phyloP scores from a whole-genome alignment of 2,329 filamentous ascomycete species.

The Colletotrichum tropicale region DNA sequence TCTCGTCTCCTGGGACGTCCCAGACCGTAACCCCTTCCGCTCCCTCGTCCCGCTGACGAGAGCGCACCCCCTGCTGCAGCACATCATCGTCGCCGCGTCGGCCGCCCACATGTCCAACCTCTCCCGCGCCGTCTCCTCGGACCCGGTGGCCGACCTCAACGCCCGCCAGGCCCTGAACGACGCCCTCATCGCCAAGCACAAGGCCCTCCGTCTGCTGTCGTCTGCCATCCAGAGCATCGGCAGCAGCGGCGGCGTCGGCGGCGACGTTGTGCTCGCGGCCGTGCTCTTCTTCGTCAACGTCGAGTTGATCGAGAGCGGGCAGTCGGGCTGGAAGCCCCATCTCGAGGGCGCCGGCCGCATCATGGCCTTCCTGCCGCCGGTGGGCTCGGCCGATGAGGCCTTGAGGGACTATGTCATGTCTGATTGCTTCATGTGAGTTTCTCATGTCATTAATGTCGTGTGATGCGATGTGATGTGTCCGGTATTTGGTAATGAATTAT shows the following conservation, averaged over 20 bases:
- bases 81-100: constrained; percentile 53
- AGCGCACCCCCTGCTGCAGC: constrained; percentile 45
- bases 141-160: constrained; percentile 23
- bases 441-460: not conserved
- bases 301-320: constrained; percentile 54
- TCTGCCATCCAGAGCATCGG: constrained; percentile 42
- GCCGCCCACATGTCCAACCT: constrained; percentile 53
- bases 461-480: not conserved
- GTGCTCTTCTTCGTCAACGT: constrained; percentile 56
- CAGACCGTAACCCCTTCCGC: constrained; percentile 51
- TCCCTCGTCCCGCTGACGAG: constrained; percentile 45
- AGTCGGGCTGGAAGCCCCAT: constrained; percentile 51
- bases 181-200: constrained; percentile 49
- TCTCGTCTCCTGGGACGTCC: constrained; percentile 51
- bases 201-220: constrained; percentile 46
- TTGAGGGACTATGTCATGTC: constrained; percentile 51
- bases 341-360: constrained; percentile 50
- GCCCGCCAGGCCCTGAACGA: constrained; percentile 41
- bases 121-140: constrained; percentile 31
- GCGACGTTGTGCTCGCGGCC: constrained; percentile 48
- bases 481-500: not conserved
- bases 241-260: constrained; percentile 29
- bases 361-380: constrained; percentile 43
- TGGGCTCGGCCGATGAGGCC: constrained; percentile 34
- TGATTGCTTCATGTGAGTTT: constrained; percentile 49